phyloP scores from a whole-genome alignment of 2,329 filamentous ascomycete species.

The Daldinia eschscholtzii region DNA sequence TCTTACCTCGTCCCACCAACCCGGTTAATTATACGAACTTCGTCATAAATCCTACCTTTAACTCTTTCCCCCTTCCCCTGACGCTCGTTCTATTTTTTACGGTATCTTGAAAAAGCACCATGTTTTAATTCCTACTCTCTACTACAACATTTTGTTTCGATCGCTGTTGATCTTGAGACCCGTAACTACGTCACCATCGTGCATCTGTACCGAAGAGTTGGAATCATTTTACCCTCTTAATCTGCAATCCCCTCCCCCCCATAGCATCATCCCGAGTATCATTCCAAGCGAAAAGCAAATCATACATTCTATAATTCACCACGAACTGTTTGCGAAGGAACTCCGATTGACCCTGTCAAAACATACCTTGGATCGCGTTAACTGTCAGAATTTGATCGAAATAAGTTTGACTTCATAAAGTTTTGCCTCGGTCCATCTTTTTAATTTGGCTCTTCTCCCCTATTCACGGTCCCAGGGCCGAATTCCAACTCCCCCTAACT shows the following conservation, averaged over 20 bases:
- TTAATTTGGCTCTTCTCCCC: constrained; percentile 20
- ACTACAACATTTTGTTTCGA: constrained; percentile 18
- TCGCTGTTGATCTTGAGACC: constrained; percentile 25
- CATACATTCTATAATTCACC: constrained; percentile 2
- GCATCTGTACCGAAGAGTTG: constrained; percentile 27
- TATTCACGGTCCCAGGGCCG: constrained; percentile 33
- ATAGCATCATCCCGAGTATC: constrained; percentile 5
- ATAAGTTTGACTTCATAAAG: constrained; percentile 5
- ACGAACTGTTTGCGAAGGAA: neutral
- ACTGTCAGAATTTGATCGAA: neutral
- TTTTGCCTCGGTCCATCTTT: constrained; percentile 8
- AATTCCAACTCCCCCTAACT: neutral
- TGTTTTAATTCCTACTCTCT: constrained; percentile 16
- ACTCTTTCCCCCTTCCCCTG: constrained; percentile 4
- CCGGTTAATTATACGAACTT: constrained; percentile 33
- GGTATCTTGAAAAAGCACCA: constrained; percentile 11
- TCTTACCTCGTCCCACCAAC: constrained; percentile 33
- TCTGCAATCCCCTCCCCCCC: constrained; percentile 10
- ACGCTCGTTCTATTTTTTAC: constrained; percentile 30
- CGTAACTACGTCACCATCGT: constrained; percentile 40
- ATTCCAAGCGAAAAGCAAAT: constrained; percentile 12
- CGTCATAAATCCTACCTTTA: constrained; percentile 38
- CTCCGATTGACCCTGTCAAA: constrained; percentile 10
- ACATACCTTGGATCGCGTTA: constrained; percentile 8
- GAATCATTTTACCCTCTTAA: constrained; percentile 30